phyloP scores from a whole-genome alignment of 306 rosid species.

The Betula pendula region DNA sequence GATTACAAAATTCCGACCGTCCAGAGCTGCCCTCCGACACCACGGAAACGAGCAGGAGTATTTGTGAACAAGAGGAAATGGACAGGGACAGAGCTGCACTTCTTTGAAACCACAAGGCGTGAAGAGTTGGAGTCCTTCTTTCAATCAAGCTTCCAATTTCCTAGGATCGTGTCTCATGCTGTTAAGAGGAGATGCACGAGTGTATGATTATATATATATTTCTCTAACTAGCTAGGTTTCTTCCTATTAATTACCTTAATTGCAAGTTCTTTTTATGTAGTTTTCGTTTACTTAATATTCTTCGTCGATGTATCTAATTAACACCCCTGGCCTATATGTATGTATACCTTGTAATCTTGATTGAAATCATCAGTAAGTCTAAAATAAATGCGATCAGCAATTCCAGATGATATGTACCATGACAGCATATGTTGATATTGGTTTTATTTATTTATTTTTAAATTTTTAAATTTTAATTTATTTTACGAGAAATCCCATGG shows the following conservation, averaged over 20 bases:
- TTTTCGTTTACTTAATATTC: neutral
- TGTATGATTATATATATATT: conserved; percentile 25
- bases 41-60: conserved; percentile 35
- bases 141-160: conserved; percentile 32
- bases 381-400: neutral
- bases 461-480: too few relatives aligned
- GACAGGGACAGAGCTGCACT: conserved; percentile 22
- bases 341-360: neutral
- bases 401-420: neutral
- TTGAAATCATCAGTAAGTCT: neutral
- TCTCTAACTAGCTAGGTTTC: neutral
- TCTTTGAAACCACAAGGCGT: conserved; percentile 31
- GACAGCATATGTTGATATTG: too few relatives aligned
- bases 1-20: conserved; percentile 36
- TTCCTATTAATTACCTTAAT: neutral
- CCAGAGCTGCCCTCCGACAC: conserved; percentile 52
- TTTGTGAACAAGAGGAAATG: conserved; percentile 34
- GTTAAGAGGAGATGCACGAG: conserved; percentile 40
- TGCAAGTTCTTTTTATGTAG: neutral
- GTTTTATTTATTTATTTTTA: too few relatives aligned
- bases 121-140: conserved; percentile 63
- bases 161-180: conserved; percentile 24
- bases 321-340: too few relatives aligned
- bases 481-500: too few relatives aligned
- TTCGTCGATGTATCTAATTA: neutral